These are phyloP conservation scores for Hymenoscyphus linearis DNA, from an alignment of 2,329 filamentous ascomycete genomes.

Conservation along the genomic window DNA sequence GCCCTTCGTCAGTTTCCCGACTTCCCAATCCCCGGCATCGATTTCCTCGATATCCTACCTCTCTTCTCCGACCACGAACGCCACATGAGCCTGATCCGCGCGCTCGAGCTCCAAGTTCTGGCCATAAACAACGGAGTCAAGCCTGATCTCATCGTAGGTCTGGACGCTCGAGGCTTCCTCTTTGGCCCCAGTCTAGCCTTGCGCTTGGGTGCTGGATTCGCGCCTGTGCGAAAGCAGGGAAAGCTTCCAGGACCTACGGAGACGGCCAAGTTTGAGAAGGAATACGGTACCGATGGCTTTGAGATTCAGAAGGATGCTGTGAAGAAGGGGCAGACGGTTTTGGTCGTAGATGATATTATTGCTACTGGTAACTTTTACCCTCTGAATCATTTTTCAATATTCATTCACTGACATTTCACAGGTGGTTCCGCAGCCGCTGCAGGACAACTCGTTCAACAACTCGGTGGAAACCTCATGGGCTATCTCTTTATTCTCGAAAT, in stretches of 20 bases:
- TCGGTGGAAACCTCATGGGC: slow-evolving; percentile 79
- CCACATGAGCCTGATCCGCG: slow-evolving; percentile 73
- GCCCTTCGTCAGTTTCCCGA: slow-evolving; percentile 82
- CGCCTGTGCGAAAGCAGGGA: slow-evolving; percentile 89
- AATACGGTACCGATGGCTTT: slow-evolving; percentile 93
- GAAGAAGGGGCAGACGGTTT: slow-evolving; percentile 78
- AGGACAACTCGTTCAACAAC: slow-evolving; percentile 76
- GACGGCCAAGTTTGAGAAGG: slow-evolving; percentile 85
- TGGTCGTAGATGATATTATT: slow-evolving; percentile 97
- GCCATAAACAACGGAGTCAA: slow-evolving; percentile 55
- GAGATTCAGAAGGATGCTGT: slow-evolving; percentile 90
- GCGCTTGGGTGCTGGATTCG: slow-evolving; percentile 77
- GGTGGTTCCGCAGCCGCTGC: slow-evolving; percentile 89
- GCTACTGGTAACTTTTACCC: slow-evolving; percentile 70
- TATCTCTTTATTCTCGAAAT: slow-evolving; percentile 96
- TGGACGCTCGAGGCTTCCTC: slow-evolving; percentile 92
- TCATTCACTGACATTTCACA: slow-evolving; percentile 35
- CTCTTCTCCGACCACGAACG: slow-evolving; percentile 75
- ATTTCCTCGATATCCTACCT: slow-evolving; percentile 97
- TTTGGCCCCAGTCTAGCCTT: slow-evolving; percentile 89
- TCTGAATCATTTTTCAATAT: slow-evolving; percentile 2
- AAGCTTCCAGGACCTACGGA: slow-evolving; percentile 89
- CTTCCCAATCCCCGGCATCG: slow-evolving; percentile 86
- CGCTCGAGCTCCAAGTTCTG: slow-evolving; percentile 77
- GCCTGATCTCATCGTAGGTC: slow-evolving; percentile 86